Conservation (phyloP, 768 basidiomycete species). For the Pleurotus pulmonarius region DNA sequence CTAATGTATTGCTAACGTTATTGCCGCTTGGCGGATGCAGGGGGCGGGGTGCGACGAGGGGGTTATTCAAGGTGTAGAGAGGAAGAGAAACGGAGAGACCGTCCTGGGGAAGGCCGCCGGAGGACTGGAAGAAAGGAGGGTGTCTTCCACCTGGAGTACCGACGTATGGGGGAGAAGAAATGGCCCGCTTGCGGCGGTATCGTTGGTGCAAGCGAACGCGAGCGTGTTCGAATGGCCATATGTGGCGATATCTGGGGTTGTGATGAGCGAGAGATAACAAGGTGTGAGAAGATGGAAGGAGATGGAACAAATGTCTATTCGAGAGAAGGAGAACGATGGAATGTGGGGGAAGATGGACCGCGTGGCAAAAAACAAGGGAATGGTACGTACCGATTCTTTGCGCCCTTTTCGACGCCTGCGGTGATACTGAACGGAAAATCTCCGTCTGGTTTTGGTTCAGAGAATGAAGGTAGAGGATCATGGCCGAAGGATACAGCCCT, state of each 20-base stretch:
- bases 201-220: constrained; percentile 67
- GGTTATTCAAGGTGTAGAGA: neutral
- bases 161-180: neutral
- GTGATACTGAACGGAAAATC: constrained; percentile 89
- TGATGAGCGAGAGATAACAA: neutral
- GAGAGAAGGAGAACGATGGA: too few relatives aligned
- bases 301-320: too few relatives aligned
- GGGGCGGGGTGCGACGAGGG: neutral
- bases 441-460: constrained; percentile 2
- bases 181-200: constrained; percentile 7
- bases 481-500: too few relatives aligned
- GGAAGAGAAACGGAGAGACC: neutral
- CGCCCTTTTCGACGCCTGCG: constrained; percentile 91
- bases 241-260: constrained; percentile 76
- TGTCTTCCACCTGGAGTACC: neutral
- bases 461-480: too few relatives aligned
- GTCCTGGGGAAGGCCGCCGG: neutral
- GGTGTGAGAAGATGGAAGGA: neutral
- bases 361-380: too few relatives aligned
- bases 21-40: too few relatives aligned
- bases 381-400: constrained; percentile 76
- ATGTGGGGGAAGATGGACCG: too few relatives aligned
- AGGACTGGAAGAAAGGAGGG: neutral
- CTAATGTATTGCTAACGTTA: neutral
- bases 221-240: constrained; percentile 97